phyloP scores from a whole-genome alignment of 768 basidiomycete species.

The Trametes elegans region DNA sequence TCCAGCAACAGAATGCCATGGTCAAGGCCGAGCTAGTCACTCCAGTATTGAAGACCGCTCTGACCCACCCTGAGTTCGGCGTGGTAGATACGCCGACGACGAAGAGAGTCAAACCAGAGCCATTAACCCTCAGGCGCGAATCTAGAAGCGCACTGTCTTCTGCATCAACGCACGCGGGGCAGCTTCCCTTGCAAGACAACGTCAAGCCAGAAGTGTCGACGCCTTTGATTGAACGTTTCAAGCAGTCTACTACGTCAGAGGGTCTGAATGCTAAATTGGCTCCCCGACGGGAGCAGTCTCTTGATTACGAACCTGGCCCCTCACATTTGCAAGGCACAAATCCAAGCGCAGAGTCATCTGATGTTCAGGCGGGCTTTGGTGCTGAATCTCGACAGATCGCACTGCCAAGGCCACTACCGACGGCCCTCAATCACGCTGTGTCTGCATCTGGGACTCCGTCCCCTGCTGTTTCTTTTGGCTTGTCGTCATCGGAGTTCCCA shows the following conservation, averaged over 20 bases:
- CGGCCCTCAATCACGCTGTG: no score
- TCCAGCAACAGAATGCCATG: no score
- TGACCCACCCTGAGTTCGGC: background rate
- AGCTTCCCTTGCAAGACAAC: background rate
- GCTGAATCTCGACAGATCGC: no score
- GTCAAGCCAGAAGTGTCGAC: background rate
- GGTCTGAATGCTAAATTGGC: no score
- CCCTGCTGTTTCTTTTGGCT: background rate
- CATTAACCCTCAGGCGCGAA: background rate
- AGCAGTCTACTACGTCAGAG: background rate
- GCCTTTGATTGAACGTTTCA: background rate
- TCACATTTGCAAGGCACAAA: background rate
- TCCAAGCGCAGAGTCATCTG: background rate
- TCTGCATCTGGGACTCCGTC: background rate
- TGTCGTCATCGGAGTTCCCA: background rate
- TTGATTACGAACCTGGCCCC: background rate
- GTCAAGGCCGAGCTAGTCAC: background rate
- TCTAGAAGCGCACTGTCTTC: background rate
- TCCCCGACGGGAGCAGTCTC: slow-evolving; percentile 1
- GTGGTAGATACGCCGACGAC: background rate
- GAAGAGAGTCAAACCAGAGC: background rate
- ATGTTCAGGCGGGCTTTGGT: no score
- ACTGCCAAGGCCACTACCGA: background rate
- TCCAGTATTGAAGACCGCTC: background rate
- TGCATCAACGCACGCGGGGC: background rate